These are phyloP conservation scores for Cetraspora pellucida DNA, from an alignment of 192 early-diverging fungal genomes.

Conservation along the genomic window DNA sequence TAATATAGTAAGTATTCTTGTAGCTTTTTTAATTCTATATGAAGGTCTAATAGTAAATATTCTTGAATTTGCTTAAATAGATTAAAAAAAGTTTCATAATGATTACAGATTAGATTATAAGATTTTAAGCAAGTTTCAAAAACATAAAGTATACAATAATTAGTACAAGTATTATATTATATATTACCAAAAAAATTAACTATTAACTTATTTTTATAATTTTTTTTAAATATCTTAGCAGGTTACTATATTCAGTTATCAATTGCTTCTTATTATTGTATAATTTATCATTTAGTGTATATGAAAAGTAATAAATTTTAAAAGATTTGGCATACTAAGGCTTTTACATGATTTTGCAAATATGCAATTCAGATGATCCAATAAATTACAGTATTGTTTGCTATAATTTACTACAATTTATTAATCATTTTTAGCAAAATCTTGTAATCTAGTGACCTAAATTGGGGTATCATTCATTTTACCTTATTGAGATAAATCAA, in stretches of 20 bases:
- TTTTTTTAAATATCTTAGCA: background rate
- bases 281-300: no score
- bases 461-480: no score
- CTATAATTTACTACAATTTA: no score
- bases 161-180: background rate
- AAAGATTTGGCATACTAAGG: background rate
- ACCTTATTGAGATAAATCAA: no score
- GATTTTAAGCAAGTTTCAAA: background rate
- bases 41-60: background rate
- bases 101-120: background rate
- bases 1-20: conserved; percentile 1
- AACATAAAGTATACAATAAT: background rate
- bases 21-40: background rate
- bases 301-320: background rate
- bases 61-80: background rate
- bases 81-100: background rate
- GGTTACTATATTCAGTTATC: background rate
- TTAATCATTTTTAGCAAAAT: no score
- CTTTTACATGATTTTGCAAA: no score
- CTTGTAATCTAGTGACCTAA: no score
- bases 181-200: background rate
- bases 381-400: no score
- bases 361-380: no score
- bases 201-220: background rate
- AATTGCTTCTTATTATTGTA: background rate